phyloP scores from a whole-genome alignment of 2,329 filamentous ascomycete genomes.

The Ramichloridium luteum region DNA sequence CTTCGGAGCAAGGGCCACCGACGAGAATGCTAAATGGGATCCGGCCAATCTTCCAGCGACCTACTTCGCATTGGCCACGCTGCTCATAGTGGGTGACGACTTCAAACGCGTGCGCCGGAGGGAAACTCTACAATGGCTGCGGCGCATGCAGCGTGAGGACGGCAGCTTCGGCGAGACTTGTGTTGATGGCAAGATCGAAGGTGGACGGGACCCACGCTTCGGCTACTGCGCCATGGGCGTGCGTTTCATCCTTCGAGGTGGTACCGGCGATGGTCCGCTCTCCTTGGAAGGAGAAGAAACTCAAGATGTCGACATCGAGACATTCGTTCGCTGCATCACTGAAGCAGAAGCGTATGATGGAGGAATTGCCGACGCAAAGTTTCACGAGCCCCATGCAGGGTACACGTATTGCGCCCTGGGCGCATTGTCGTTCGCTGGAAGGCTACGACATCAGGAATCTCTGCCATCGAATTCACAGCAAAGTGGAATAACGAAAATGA shows the following conservation, averaged over 20 bases:
- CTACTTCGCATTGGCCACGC: conserved; percentile 69
- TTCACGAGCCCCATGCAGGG: conserved; percentile 77
- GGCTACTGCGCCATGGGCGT: conserved; percentile 75
- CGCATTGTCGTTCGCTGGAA: conserved; percentile 60
- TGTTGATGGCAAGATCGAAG: conserved; percentile 50
- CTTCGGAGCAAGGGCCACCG: conserved; percentile 36
- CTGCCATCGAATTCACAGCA: conserved; percentile 1
- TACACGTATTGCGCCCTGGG: conserved; percentile 83
- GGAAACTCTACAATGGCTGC: conserved; percentile 62
- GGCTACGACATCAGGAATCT: neutral
- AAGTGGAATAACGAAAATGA: conserved; percentile 3
- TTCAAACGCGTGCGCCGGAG: conserved; percentile 50
- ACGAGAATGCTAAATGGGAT: conserved; percentile 50
- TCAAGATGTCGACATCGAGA: conserved; percentile 62
- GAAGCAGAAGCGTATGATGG: conserved; percentile 62
- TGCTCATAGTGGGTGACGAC: conserved; percentile 55
- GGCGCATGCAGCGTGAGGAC: conserved; percentile 61
- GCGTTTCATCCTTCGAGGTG: conserved; percentile 59
- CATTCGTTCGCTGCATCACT: conserved; percentile 58
- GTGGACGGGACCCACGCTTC: conserved; percentile 74
- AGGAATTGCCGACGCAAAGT: conserved; percentile 65
- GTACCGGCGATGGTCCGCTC: conserved; percentile 36
- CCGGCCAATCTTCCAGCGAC: conserved; percentile 79
- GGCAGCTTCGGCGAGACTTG: conserved; percentile 86
- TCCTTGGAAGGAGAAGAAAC: conserved; percentile 43